Evolutionary conservation across 139 green algal species (phyloP), one percentile per base, ranked within the genome.

Genomic region (Chlamydomonas incerta): DNA sequence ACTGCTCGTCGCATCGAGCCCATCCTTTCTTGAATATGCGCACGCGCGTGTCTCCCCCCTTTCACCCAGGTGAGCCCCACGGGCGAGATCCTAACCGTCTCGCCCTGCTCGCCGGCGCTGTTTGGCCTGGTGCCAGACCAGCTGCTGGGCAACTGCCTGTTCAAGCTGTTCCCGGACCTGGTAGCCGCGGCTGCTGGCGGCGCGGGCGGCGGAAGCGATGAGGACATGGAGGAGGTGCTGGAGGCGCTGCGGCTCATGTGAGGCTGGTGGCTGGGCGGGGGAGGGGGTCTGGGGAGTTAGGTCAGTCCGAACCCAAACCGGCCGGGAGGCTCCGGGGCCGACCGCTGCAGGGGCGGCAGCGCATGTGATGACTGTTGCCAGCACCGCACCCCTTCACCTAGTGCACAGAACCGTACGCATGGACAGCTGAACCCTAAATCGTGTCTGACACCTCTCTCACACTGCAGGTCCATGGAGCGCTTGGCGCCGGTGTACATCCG

Each of bases 181-280:
- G 63, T 26, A 18, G 63, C 63, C 5, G 63, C 63, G 28, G 63
- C 63, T 1, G 28, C 3, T 1, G 29, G 41, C 41, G 41, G 41
- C 41, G 41, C 41, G 41, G 41, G 41, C 41, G 41, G 41, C 41
- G 41, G 41, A 5, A 50, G 28, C 63, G 63, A 69, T 15, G 63
- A 31, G 26, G 70, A 57, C 35, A 9, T 82, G 11, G 74, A 88
- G 37, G 87, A 90, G 31, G 57, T 90, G 57, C 85, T 90, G 24
- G 63, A 70, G 37, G 87, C 87, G 4, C 81, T 90, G 46, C 63
- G 63, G 14, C 29, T 69, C 28, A 69, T 69, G 63, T 69, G 29
- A 33, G 63, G 6, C 41, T n/a, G n/a, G n/a, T n/a, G n/a, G n/a
- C n/a, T n/a, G n/a, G n/a, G n/a, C n/a, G n/a, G n/a, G n/a, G n/a